Conservation (phyloP, 805 yeast species). For the Phaffomyces antillensis region DNA sequence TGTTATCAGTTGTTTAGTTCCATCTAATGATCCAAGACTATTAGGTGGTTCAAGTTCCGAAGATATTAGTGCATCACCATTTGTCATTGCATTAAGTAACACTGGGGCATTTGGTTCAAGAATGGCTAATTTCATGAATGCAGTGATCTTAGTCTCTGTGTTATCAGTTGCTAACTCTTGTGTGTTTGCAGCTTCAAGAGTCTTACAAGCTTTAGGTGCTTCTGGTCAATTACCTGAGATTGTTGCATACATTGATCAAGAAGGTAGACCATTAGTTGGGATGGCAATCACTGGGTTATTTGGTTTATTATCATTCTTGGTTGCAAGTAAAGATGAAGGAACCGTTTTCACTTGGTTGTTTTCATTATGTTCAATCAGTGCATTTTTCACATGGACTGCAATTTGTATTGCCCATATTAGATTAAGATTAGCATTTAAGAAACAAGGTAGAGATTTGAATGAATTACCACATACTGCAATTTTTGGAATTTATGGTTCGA, state of each 20-base stretch:
- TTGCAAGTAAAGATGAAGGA: constrained; percentile 42
- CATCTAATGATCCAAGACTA: constrained; percentile 46
- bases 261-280: constrained; percentile 63
- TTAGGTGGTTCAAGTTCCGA: constrained; percentile 40
- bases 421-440: constrained; percentile 53
- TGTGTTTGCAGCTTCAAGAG: constrained; percentile 63
- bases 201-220: constrained; percentile 55
- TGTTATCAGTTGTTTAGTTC: constrained; percentile 63
- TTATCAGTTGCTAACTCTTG: constrained; percentile 68
- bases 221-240: constrained; percentile 56
- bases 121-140: constrained; percentile 61
- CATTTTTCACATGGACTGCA: constrained; percentile 58
- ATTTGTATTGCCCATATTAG: constrained; percentile 55
- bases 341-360: constrained; percentile 59
- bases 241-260: constrained; percentile 55
- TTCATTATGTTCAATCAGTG: constrained; percentile 54
- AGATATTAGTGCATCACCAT: constrained; percentile 71
- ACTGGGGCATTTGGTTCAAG: constrained; percentile 55
- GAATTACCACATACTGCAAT: constrained; percentile 64
- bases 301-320: constrained; percentile 54
- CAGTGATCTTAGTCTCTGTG: constrained; percentile 61
- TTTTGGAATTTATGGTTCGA: constrained; percentile 62
- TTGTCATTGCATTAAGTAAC: constrained; percentile 60
- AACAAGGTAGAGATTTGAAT: constrained; percentile 59
- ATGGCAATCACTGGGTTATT: constrained; percentile 41